These are phyloP conservation scores for Aspergillus chevalieri DNA, from an alignment of 2,329 filamentous ascomycete genomes.

Conservation along the genomic window DNA sequence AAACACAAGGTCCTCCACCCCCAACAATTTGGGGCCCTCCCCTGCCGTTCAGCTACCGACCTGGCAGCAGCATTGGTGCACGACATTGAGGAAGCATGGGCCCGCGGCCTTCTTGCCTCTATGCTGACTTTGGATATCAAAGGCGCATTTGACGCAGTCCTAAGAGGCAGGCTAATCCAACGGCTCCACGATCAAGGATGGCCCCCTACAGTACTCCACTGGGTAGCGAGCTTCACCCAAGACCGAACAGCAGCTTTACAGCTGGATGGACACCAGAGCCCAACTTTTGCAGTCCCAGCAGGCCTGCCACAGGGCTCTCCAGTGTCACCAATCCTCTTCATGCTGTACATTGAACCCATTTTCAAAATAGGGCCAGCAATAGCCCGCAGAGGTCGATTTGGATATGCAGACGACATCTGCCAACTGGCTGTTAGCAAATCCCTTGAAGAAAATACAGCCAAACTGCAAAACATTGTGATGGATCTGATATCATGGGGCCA, in stretches of 20 bases:
- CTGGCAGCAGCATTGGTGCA: neutral
- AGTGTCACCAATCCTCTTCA: conserved; percentile 1
- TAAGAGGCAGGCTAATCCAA: neutral
- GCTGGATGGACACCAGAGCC: neutral
- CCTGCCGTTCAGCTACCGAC: neutral
- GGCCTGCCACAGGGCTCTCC: conserved; percentile 1
- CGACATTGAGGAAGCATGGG: neutral
- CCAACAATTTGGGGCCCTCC: neutral
- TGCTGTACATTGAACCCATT: conserved; percentile 1
- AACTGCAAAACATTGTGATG: neutral
- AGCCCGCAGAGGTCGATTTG: neutral
- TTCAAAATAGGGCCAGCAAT: neutral
- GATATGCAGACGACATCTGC: neutral
- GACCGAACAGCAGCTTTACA: neutral
- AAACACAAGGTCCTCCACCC: neutral
- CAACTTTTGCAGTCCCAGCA: neutral
- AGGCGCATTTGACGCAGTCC: neutral
- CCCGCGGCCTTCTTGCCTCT: neutral
- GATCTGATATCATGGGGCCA: neutral
- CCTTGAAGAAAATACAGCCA: neutral
- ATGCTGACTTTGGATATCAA: neutral
- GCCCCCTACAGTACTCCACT: neutral
- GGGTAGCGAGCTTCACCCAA: neutral
- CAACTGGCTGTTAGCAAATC: neutral
- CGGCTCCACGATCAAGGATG: neutral